These are phyloP conservation scores for Craterostigma plantagineum DNA, from an alignment of 257 asterid genomes.

Conservation along the genomic window DNA sequence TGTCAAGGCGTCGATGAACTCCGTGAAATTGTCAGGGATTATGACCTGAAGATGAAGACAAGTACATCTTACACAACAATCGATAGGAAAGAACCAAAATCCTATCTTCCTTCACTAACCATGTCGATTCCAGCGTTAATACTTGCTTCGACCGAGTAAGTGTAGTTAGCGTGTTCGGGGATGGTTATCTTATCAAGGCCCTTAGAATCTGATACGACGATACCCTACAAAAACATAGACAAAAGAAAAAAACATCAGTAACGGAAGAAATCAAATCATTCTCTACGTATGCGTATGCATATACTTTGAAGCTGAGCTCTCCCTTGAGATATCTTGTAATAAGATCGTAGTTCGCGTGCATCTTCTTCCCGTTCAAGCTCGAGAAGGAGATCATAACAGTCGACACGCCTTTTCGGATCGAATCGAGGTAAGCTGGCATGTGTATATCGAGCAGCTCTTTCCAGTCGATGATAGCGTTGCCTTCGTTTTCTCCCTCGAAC, in stretches of 20 bases:
- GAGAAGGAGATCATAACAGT: slow-evolving; percentile 32
- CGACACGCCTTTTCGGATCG: slow-evolving; percentile 24
- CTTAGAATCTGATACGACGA: slow-evolving; percentile 39
- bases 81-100: too few species aligned
- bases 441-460: slow-evolving; percentile 18
- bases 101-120: slow-evolving; percentile 14
- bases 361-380: slow-evolving; percentile 27
- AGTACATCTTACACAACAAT: too few species aligned
- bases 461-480: slow-evolving; percentile 14
- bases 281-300: not conserved
- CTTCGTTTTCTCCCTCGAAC: slow-evolving; percentile 17
- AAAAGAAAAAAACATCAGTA: not conserved
- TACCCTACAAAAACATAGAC: slow-evolving; percentile 21
- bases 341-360: slow-evolving; percentile 23
- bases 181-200: slow-evolving; percentile 40
- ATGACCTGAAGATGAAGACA: slow-evolving; percentile 11
- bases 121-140: slow-evolving; percentile 56
- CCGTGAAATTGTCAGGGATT: slow-evolving; percentile 12
- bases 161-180: slow-evolving; percentile 36
- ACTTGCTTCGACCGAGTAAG: slow-evolving; percentile 28
- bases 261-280: not conserved
- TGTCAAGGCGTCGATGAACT: slow-evolving; percentile 12
- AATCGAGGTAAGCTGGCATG: slow-evolving; percentile 23
- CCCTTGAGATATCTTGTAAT: slow-evolving; percentile 23
- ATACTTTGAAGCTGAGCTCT: slow-evolving; percentile 26